phyloP scores from a whole-genome alignment of 1,284 basidiomycete species.

The Cutaneotrichosporon sp. region DNA sequence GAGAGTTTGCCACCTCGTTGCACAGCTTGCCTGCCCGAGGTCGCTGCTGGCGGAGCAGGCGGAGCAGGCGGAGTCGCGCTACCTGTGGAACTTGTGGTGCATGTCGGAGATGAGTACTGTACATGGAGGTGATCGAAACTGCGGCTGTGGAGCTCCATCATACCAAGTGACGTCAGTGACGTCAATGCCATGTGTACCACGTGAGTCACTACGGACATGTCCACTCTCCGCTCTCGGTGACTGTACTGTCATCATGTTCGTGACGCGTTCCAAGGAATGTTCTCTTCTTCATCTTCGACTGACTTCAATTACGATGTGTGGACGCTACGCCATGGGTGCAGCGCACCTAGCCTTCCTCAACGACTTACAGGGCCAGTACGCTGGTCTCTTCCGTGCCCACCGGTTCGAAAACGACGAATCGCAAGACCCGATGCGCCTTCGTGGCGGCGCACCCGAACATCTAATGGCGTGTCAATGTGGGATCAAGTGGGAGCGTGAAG shows the following conservation, averaged over 20 bases:
- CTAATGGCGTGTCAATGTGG: conserved; percentile 24
- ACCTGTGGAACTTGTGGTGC: background rate
- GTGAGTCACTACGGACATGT: background rate
- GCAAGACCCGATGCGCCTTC: conserved; percentile 14
- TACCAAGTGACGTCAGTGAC: background rate
- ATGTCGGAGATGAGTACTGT: background rate
- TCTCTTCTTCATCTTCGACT: no score
- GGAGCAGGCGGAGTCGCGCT: no score
- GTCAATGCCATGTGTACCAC: background rate
- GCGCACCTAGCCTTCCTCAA: conserved; percentile 27
- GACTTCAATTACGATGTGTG: conserved; percentile 38
- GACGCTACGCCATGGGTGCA: conserved; percentile 44
- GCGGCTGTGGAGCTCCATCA: background rate
- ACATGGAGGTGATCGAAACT: background rate
- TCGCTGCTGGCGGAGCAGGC: no score
- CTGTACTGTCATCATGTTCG: background rate
- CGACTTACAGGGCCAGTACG: conserved; percentile 23
- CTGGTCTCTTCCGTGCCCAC: conserved; percentile 20
- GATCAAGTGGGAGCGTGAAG: conserved; percentile 42
- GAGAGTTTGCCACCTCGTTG: no score
- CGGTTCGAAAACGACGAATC: conserved; percentile 10
- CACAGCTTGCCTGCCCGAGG: no score
- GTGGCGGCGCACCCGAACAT: conserved; percentile 19
- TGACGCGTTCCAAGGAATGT: background rate
- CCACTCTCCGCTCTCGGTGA: background rate